These are phyloP conservation scores for Quercus suber DNA, from an alignment of 306 rosid genomes.

Conservation along the genomic window DNA sequence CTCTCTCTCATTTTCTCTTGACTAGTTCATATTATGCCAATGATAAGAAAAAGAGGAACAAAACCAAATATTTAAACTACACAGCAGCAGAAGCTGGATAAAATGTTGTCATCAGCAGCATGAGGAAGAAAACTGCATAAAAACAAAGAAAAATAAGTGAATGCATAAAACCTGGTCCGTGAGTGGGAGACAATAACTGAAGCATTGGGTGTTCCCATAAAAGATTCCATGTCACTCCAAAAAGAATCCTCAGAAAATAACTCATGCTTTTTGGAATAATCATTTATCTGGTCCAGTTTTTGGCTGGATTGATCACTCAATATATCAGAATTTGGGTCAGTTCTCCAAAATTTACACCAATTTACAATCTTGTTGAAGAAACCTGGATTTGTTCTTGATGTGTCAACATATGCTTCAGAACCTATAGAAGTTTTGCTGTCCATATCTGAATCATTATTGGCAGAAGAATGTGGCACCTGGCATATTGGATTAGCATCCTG, in stretches of 20 bases:
- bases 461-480: slow-evolving; percentile 22
- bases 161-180: slow-evolving; percentile 61
- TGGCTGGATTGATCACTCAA: slow-evolving; percentile 29
- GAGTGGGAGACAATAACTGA: slow-evolving; percentile 53
- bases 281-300: slow-evolving; percentile 17
- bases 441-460: slow-evolving; percentile 24
- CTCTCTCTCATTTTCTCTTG: neutral
- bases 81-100: neutral
- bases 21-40: neutral
- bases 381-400: slow-evolving; percentile 24
- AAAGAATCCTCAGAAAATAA: slow-evolving; percentile 54
- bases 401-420: slow-evolving; percentile 20
- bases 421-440: slow-evolving; percentile 29
- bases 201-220: slow-evolving; percentile 54
- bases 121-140: slow-evolving; percentile 1
- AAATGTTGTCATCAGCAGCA: slow-evolving; percentile 4
- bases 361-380: slow-evolving; percentile 36
- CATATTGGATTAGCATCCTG: slow-evolving; percentile 38
- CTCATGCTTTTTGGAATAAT: slow-evolving; percentile 26
- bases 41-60: neutral
- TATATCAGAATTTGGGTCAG: slow-evolving; percentile 17
- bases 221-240: slow-evolving; percentile 68
- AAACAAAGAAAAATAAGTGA: neutral
- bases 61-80: neutral
- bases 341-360: slow-evolving; percentile 50